These are phyloP conservation scores for Wickerhamomyces xylosicus DNA, from an alignment of 805 yeast species.

Conservation along the genomic window DNA sequence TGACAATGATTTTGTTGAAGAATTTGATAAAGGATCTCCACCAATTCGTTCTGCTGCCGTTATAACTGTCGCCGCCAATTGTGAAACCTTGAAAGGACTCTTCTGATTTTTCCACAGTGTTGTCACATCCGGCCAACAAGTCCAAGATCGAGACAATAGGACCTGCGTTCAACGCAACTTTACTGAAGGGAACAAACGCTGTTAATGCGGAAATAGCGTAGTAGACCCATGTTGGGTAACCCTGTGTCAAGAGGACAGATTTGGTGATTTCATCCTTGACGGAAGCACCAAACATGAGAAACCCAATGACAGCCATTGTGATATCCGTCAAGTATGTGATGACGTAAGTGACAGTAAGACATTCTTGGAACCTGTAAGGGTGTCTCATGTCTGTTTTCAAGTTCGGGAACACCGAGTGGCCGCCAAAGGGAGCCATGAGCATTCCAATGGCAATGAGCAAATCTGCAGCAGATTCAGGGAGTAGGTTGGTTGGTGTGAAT, in stretches of 20 bases:
- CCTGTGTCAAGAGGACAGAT: conserved; percentile 51
- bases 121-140: conserved; percentile 27
- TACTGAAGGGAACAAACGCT: conserved; percentile 78
- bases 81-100: conserved; percentile 7
- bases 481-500: conserved; percentile 55
- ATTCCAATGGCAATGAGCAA: conserved; percentile 56
- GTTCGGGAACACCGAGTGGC: conserved; percentile 74
- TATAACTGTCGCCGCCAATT: too few relatives aligned
- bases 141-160: conserved; percentile 73
- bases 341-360: conserved; percentile 47
- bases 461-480: conserved; percentile 45
- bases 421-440: conserved; percentile 76
- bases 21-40: conserved; percentile 13
- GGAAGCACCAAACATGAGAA: conserved; percentile 68
- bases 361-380: conserved; percentile 42
- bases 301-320: conserved; percentile 57
- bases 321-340: conserved; percentile 52
- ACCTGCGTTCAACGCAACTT: conserved; percentile 73
- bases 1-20: conserved; percentile 32
- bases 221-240: conserved; percentile 57
- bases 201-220: conserved; percentile 54
- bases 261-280: conserved; percentile 72
- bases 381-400: conserved; percentile 62
- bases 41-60: too few relatives aligned
- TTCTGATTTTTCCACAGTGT: conserved; percentile 7